Base-by-base conservation (phyloP, 306 rosid genomes). In the Malus fusca region DNA sequence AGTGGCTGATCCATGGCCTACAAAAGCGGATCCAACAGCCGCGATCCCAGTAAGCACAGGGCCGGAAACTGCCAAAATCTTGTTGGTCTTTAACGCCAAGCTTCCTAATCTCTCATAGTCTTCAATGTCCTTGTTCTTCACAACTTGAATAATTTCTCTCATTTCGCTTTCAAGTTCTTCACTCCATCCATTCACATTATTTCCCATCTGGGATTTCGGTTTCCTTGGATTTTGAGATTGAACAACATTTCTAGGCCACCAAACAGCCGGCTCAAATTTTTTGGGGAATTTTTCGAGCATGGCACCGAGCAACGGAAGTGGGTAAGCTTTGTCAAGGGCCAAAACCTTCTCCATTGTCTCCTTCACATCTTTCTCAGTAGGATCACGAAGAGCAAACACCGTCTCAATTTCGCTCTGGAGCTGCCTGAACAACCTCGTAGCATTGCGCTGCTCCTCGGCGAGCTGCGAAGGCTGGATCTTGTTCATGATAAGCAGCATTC, bases 391-490 rank as follows among this genome's bases (percentile, higher is more conserved):
- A 1, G 82, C 66, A 0, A 93, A 74, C 65, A 44, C 13, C 5
- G 81, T 91, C 66, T 87, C 8, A 37, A 93, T 84, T 63, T 89
- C 73, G 19, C 21, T 53, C 4, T 76, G 79, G 61, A 91, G 83
- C 35, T 87, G 87, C 69, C 66, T 85, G 68, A 93, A 93, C 75
- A 88, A 61, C 62, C 91, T 91, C 2, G 88, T 69, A 0, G 96
- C 96, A 42, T 89, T 93, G 0, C 97, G 86, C 40, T 93, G 96
- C 23, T 93, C 98, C 67, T 93, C 98, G 0, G 92, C 86, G 5
- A 93, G 91, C 64, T 93, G 98, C 2, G 97, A 93, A 0, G 98
- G 97, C 33, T 93, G 98, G 69, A 89, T 79, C 81, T 91, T 91
- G 87, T 87, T 91, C 84, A 88, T 90, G 48, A 82, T 21, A 22